Percentiles rank a stretch among this genome's conserved stretches.
Conservation (phyloP, 2,329 filamentous ascomycete species). For the Sphaerulina musiva region DNA sequence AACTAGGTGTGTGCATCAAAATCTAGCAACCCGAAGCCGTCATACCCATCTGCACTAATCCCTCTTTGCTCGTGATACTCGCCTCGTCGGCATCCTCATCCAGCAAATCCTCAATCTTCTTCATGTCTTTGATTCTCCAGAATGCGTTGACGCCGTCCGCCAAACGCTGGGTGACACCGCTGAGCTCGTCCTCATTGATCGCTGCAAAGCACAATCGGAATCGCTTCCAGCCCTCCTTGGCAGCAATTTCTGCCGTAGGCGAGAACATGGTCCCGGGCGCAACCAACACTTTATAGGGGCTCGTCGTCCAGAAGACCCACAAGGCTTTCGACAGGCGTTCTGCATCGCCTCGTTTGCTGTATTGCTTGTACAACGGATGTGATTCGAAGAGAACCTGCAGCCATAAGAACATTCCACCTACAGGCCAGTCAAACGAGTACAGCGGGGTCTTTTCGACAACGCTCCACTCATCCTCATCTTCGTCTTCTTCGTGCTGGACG, state of each 20-base stretch:
- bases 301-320: constrained; percentile 63
- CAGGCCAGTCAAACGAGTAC: constrained; percentile 71
- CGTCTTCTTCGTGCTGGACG: constrained; percentile 20
- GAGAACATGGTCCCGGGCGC: constrained; percentile 69
- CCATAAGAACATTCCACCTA: constrained; percentile 92
- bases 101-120: constrained; percentile 58
- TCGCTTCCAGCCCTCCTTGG: constrained; percentile 61
- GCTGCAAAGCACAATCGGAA: constrained; percentile 80
- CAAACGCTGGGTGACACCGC: constrained; percentile 56
- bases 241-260: constrained; percentile 54
- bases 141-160: constrained; percentile 65
- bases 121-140: constrained; percentile 64
- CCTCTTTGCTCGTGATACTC: constrained; percentile 1
- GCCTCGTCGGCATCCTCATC: constrained; percentile 36
- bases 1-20: no score
- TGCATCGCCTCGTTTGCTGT: constrained; percentile 36
- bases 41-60: constrained; percentile 6
- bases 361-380: constrained; percentile 60
- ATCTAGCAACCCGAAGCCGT: constrained; percentile 8
- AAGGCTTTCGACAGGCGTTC: constrained; percentile 57
- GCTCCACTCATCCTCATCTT: constrained; percentile 58
- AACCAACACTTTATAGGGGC: constrained; percentile 63
- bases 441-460: constrained; percentile 68
- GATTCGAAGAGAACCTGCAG: constrained; percentile 62
- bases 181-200: constrained; percentile 64